These are phyloP conservation scores for Globisporangium apiculatum DNA, from an alignment of 352 stramenopile species.

Conservation along the genomic window DNA sequence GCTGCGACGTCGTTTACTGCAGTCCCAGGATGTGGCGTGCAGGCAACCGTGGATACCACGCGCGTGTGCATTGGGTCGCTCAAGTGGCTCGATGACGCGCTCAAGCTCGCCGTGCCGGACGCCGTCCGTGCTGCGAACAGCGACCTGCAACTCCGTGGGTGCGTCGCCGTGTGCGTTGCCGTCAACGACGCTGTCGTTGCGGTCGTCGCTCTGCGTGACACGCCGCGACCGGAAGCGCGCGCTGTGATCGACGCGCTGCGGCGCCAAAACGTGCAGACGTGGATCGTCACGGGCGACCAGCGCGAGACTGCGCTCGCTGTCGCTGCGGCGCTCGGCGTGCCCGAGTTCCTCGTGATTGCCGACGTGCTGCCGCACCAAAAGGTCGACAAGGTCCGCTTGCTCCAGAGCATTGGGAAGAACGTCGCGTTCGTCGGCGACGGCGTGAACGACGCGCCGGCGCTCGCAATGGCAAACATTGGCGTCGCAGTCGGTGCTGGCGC, in stretches of 20 bases:
- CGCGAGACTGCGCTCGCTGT: constrained; percentile 47
- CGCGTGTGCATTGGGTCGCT: constrained; percentile 50
- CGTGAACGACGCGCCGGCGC: constrained; percentile 60
- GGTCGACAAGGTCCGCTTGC: constrained; percentile 60
- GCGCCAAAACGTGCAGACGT: constrained; percentile 48
- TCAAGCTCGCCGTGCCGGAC: constrained; percentile 30
- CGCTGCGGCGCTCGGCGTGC: constrained; percentile 40
- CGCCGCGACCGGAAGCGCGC: constrained; percentile 38
- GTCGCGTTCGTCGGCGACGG: constrained; percentile 74
- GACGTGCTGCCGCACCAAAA: constrained; percentile 73
- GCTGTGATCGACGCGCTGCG: constrained; percentile 49
- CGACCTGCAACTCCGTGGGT: constrained; percentile 38
- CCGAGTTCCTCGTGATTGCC: constrained; percentile 44
- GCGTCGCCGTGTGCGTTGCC: constrained; percentile 50
- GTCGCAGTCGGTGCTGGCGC: constrained; percentile 59
- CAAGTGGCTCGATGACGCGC: constrained; percentile 55
- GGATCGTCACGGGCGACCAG: constrained; percentile 77
- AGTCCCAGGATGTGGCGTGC: constrained; percentile 59
- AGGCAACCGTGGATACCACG: constrained; percentile 22
- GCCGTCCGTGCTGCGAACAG: constrained; percentile 41
- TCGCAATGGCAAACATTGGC: constrained; percentile 65
- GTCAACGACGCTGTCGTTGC: constrained; percentile 45
- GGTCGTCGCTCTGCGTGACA: constrained; percentile 48
- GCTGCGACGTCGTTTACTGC: constrained; percentile 22
- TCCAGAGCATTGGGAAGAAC: constrained; percentile 61